Percentiles rank a stretch among this genome's conserved stretches.
phyloP scores from a whole-genome alignment of 495 filamentous ascomycete species.

The Friedmanniomyces endolithicus region DNA sequence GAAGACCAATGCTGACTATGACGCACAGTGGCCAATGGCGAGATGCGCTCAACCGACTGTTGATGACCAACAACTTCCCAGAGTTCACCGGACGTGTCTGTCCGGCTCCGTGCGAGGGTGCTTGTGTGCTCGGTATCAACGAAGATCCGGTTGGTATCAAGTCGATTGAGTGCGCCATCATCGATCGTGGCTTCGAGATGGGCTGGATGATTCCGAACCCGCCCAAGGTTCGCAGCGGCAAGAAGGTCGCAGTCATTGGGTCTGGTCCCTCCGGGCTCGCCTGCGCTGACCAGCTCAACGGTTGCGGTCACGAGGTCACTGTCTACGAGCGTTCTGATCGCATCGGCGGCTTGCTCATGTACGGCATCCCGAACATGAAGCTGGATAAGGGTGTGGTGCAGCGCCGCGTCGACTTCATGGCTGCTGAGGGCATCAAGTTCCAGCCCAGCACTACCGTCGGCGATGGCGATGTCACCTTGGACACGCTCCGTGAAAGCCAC shows the following conservation, averaged over 20 bases:
- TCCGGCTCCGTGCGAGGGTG: slow-evolving; percentile 93
- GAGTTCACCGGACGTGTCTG: slow-evolving; percentile 98
- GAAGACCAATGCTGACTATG: too few relatives aligned
- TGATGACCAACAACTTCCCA: slow-evolving; percentile 99
- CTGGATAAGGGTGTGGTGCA: slow-evolving; percentile 97
- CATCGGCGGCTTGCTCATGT: slow-evolving; percentile 89
- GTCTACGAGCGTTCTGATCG: slow-evolving; percentile 96
- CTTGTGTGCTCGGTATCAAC: slow-evolving; percentile 96
- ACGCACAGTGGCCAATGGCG: slow-evolving; percentile 94
- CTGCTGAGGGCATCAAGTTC: slow-evolving; percentile 77
- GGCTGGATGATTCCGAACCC: slow-evolving; percentile 92
- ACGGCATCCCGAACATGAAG: slow-evolving; percentile 99
- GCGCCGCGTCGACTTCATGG: slow-evolving; percentile 93
- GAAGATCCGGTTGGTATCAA: slow-evolving; percentile 98
- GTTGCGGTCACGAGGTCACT: slow-evolving; percentile 77
- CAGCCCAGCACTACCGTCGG: slow-evolving; percentile 67
- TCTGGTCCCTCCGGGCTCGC: slow-evolving; percentile 91
- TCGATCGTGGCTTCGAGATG: slow-evolving; percentile 97
- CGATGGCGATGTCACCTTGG: slow-evolving; percentile 59
- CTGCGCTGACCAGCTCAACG: slow-evolving; percentile 89
- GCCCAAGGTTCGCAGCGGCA: slow-evolving; percentile 72
- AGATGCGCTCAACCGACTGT: slow-evolving; percentile 83
- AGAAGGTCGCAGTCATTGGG: slow-evolving; percentile 84
- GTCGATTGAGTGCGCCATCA: slow-evolving; percentile 98
- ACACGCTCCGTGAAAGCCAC: slow-evolving; percentile 61